Base-by-base conservation (phyloP, 140 eudicot species). In the Stevia rebaudiana region DNA sequence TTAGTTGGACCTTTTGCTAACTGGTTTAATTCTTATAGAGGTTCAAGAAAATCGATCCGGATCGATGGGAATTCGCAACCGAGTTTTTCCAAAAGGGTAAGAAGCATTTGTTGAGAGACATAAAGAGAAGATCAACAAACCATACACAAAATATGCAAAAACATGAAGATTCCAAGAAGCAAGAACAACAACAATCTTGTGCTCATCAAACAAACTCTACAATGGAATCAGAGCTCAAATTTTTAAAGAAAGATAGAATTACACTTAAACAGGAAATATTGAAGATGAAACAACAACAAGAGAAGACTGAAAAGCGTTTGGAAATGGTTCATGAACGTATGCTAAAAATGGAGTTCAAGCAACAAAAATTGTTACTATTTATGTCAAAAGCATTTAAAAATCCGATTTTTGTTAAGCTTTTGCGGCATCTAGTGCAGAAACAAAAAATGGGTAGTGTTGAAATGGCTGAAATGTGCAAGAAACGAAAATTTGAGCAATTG, bases 21-120 rank as follows among this genome's bases (percentile, higher is more conserved):
- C 23, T 65, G 57, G 23, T 31, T 62, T 47, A 22, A 54, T 56
- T 57, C 8, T 51, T 67, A 28, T 63, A 90, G 97, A 70, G 90
- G 69, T 90, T 90, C 81, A 83, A 82, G 86, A 90, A 90, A 79
- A 78, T 86, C 60, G 80, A 87, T 61, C 21, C 89, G 12, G 97
- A 90, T 55, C 53, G 87, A 74, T 86, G 95, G 94, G 95, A 90
- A 46, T 90, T 83, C 19, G 97, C 95, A 1, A 87, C 84, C 33
- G 89, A 81, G 57, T 73, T 69, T 3, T 90, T 90, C 59, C 87
- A 75, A 63, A 68, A 80, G 70, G 97, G 94, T 37, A 84, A 90
- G 74, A 84, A 81, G 74, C 84, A 86, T 73, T 47, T 82, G 63
- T 68, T 90, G 37, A 90, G 81, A 78, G 81, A 64, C 67, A 86